Evolutionary conservation across 805 yeast species (phyloP).

Genomic region (Yarrowia sp.): DNA sequence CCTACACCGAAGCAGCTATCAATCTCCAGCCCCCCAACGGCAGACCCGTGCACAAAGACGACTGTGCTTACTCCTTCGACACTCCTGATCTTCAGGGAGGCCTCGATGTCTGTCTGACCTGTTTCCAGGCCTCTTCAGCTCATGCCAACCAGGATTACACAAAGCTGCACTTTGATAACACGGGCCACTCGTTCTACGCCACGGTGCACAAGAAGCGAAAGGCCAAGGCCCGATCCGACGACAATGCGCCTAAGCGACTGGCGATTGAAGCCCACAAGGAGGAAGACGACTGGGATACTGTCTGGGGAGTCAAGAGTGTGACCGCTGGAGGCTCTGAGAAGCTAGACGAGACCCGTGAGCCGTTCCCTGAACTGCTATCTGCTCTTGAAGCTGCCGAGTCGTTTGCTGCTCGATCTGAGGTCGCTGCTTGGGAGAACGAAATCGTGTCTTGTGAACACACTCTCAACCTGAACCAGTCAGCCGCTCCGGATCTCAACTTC

Average conservation of each 20-base stretch:
- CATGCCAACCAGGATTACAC: slow-evolving; percentile 68
- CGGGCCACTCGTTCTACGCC: slow-evolving; percentile 57
- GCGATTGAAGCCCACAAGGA: slow-evolving; percentile 65
- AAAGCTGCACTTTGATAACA: slow-evolving; percentile 50
- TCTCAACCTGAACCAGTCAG: slow-evolving; percentile 47
- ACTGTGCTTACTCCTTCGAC: slow-evolving; percentile 83
- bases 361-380: slow-evolving; percentile 42
- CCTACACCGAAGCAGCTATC: slow-evolving; percentile 20
- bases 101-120: slow-evolving; percentile 69
- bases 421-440: slow-evolving; percentile 90
- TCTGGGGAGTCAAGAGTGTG: slow-evolving; percentile 44
- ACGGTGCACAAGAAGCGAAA: slow-evolving; percentile 56
- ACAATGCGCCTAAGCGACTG: slow-evolving; percentile 46
- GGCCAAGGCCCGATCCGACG: slow-evolving; percentile 38
- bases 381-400: slow-evolving; percentile 58
- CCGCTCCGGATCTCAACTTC: slow-evolving; percentile 27
- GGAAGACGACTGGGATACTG: slow-evolving; percentile 56
- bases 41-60: slow-evolving; percentile 69
- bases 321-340: slow-evolving; percentile 27
- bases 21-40: slow-evolving; percentile 24
- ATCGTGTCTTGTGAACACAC: slow-evolving; percentile 79
- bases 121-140: slow-evolving; percentile 54
- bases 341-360: slow-evolving; percentile 37
- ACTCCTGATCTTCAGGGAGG: slow-evolving; percentile 50
- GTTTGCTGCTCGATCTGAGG: slow-evolving; percentile 59